Evolutionary conservation across 495 filamentous ascomycete species (phyloP), one percentile per base, ranked within the genome.

Genomic region (Penicillium nucicola): DNA sequence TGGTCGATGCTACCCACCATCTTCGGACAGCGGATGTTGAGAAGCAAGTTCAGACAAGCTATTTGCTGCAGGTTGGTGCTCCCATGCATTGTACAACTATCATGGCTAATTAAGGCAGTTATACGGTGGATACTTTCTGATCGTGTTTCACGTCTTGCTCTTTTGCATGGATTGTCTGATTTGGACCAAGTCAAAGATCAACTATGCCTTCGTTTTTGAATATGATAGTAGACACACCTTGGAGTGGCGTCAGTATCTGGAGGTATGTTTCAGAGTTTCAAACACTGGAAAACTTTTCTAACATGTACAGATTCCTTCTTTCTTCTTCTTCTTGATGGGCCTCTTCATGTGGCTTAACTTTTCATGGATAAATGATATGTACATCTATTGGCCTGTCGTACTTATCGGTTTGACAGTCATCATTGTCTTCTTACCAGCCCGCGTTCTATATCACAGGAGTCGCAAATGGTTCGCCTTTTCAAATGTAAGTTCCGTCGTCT

Each of bases 161-260:
- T 96, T 95, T 57, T 85, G 82, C 51, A 40, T 96, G 28, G 86
- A 87, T 58, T 92, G 90, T 61, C 79, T 84, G 45, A 70, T 95
- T 40, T 97, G 90, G 89, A 81, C 84, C 3, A 72, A 69, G 35
- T 82, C 85, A 53, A 92, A 90, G 66, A 89, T 98, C 61, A 98
- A 98, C 62, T 96, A 96, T 66, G 79, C 83, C 25, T 98, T 98
- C 70, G 87, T 97, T 59, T 97, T 98, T 63, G 93, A 98, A 67
- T 95, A 93, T 60, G 90, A 97, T 72, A 82, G 84, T 37, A 79
- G 91, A 56, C 81, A 93, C 69, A 80, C 84, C 39, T 69, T 97
- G 32, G 87, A 97, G 61, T 97, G 92, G 88, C 84, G 87, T 61
- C 86, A 96, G 61, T 75, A 97, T 34, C 74, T 84, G n/a, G 88